Evolutionary conservation across 805 yeast genomes (phyloP).

Genomic region (Candida morakotiae): DNA sequence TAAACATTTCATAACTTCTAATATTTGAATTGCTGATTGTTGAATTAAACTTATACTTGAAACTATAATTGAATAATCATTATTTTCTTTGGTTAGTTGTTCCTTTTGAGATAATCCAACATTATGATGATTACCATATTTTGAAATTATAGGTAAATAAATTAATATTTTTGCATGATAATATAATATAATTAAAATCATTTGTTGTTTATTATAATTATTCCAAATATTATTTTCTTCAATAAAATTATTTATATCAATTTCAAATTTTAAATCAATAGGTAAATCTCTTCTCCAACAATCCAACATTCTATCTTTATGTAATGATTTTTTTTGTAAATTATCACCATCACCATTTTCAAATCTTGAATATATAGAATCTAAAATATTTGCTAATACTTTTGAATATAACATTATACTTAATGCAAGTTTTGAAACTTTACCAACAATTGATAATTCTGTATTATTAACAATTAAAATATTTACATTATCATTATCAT

Average conservation of each 20-base stretch:
- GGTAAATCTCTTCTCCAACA: conserved; percentile 77
- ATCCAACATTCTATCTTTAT: conserved; percentile 64
- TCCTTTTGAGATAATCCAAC: conserved; percentile 39
- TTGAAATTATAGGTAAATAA: conserved; percentile 39
- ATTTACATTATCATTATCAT: conserved; percentile 51
- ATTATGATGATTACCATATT: conserved; percentile 37
- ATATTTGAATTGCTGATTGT: conserved; percentile 60
- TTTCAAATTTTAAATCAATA: conserved; percentile 52
- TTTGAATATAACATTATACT: conserved; percentile 66
- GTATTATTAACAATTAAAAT: conserved; percentile 57
- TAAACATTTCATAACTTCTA: conserved; percentile 46
- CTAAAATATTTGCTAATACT: conserved; percentile 69
- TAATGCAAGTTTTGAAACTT: conserved; percentile 60
- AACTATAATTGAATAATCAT: conserved; percentile 24
- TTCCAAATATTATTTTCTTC: conserved; percentile 17
- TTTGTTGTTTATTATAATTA: conserved; percentile 39
- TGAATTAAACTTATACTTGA: conserved; percentile 65
- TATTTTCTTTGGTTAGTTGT: conserved; percentile 33
- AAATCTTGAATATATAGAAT: conserved; percentile 62
- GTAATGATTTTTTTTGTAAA: conserved; percentile 22
- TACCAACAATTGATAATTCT: conserved; percentile 62
- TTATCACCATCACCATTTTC: conserved; percentile 22
- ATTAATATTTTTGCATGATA: conserved; percentile 41
- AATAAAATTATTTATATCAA: conserved; percentile 38
- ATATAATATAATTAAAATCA: conserved; percentile 46